phyloP scores from a whole-genome alignment of 495 filamentous ascomycete species.

The Cercophora scortea region DNA sequence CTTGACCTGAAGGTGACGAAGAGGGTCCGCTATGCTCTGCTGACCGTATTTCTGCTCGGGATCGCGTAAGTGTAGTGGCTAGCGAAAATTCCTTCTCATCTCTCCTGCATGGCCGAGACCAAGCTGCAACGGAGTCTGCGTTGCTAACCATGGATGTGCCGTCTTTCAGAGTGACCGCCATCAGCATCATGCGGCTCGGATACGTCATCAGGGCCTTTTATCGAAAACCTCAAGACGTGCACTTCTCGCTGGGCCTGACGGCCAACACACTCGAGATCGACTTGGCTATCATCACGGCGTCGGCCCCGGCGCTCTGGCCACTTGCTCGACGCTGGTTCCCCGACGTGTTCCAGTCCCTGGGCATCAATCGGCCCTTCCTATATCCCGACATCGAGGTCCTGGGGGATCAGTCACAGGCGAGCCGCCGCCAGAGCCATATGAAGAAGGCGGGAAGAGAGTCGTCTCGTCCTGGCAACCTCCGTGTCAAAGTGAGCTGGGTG shows the following conservation, averaged over 20 bases:
- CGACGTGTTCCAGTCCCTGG: constrained; percentile 11
- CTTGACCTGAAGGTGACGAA: constrained; percentile 33
- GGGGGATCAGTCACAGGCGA: too few species aligned
- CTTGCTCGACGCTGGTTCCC: constrained; percentile 22
- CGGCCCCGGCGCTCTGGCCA: constrained; percentile 30
- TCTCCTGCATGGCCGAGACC: neutral
- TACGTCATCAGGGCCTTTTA: constrained; percentile 17
- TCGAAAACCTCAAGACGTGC: constrained; percentile 13
- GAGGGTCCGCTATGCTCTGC: constrained; percentile 33
- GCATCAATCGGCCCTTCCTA: constrained; percentile 18
- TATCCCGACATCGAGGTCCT: constrained; percentile 15
- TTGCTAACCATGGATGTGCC: too few species aligned
- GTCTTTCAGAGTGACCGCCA: constrained; percentile 36
- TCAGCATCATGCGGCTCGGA: constrained; percentile 30
- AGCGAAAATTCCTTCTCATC: neutral
- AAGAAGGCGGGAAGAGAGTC: too few species aligned
- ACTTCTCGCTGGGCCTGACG: constrained; percentile 35
- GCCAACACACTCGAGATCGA: constrained; percentile 44
- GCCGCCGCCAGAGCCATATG: too few species aligned
- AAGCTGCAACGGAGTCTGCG: neutral
- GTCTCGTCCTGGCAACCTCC: neutral
- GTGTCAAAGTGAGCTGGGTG: constrained; percentile 8
- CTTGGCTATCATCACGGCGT: constrained; percentile 44
- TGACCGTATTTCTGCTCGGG: constrained; percentile 39
- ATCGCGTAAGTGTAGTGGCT: constrained; percentile 30